Base-by-base conservation (phyloP, 208 protist species). In the Trypanosoma caninum region DNA sequence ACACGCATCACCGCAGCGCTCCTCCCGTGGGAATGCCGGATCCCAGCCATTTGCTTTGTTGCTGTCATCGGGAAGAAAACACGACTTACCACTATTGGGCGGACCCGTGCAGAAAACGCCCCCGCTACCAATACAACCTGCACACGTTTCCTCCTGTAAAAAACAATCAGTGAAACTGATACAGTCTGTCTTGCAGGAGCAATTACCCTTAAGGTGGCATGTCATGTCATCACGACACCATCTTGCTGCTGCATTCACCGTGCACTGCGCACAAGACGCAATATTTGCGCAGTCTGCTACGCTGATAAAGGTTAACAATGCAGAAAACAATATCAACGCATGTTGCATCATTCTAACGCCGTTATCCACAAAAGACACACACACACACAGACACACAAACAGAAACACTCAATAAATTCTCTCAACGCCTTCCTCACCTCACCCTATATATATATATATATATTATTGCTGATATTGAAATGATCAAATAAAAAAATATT, bases 171-270 rank as follows among this genome's bases (percentile, higher is more conserved):
- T 31, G 35, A 86, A 59, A 25, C 64, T 54, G 0, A 79, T 59
- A 57, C 75, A 82, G 4, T 52, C 33, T 3, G 27, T 37, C 11
- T 69, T 63, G 57, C 75, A 86, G n/a, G 44, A 67, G 51, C 80
- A 86, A 47, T 66, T 65, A 50, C 8, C 11, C 18, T 50, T 45
- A 5, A 56, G 33, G 34, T 82, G 61, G 55, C 80, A 86, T 16
- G 63, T 74, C 75, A 82, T 86, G 34, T 71, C 73, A n/a, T 62
- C 59, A 0, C 75, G 80, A 56, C 72, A 82, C 80, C 80, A 86
- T 9, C 37, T 34, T 54, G 66, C 54, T 5, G 56, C 57, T 10
- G 40, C 30, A 41, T 72, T 74, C 11, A 77, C 23, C n/a, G 79
- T 75, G 58, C 79, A 86, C 53, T 72, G 65, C n/a, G 71, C 45